Evolutionary conservation across 179 eudicot genomes (phyloP).

Genomic region (Camellia oleifera): DNA sequence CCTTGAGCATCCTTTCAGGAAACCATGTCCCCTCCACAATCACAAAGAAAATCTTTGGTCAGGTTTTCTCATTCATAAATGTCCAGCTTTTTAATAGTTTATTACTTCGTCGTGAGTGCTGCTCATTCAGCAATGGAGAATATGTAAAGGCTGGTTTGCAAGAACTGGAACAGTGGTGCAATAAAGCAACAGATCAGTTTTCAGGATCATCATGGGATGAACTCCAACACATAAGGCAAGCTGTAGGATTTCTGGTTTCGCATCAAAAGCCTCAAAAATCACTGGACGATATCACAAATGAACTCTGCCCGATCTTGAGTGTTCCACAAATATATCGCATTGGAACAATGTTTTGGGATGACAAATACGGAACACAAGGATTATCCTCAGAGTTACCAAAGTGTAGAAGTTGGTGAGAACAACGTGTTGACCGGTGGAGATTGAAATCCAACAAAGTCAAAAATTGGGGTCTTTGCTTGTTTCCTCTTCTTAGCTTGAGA

Average conservation of each 20-base stretch:
- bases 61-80: constrained; percentile 92
- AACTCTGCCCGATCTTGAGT: constrained; percentile 92
- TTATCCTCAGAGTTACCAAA: constrained; percentile 61
- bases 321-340: constrained; percentile 91
- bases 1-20: constrained; percentile 65
- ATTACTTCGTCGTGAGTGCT: constrained; percentile 96
- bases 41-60: constrained; percentile 75
- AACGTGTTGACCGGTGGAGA: no score
- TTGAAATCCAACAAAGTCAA: no score
- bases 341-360: constrained; percentile 99
- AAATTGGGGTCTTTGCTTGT: no score
- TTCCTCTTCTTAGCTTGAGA: no score
- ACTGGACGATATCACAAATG: constrained; percentile 77
- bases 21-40: constrained; percentile 75
- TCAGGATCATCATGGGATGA: constrained; percentile 92
- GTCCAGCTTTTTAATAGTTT: constrained; percentile 98
- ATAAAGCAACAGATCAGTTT: constrained; percentile 74
- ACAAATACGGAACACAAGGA: constrained; percentile 96
- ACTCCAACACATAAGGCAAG: constrained; percentile 94
- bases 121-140: constrained; percentile 99
- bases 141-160: constrained; percentile 92
- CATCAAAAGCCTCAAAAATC: constrained; percentile 94
- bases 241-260: constrained; percentile 87
- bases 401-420: no score
- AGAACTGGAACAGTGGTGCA: constrained; percentile 92